Evolutionary conservation across 257 asterid genomes (phyloP).

Genomic region (Nicotiana paniculata): DNA sequence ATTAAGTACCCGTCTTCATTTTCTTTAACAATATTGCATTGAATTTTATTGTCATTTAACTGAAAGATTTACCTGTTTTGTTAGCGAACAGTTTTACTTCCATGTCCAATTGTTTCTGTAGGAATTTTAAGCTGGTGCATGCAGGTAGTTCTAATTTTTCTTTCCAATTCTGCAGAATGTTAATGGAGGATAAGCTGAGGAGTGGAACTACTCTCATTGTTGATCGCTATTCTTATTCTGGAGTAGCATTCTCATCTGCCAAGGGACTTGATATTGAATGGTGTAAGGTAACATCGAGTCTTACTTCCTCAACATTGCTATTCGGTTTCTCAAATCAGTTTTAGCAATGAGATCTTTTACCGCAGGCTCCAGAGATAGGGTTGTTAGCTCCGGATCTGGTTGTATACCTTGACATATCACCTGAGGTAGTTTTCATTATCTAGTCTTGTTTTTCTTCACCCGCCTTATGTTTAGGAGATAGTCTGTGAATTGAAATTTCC

Average conservation of each 20-base stretch:
- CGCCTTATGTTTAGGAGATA: background rate
- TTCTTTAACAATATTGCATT: background rate
- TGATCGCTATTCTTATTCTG: conserved; percentile 85
- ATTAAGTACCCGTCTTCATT: background rate
- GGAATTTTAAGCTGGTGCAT: background rate
- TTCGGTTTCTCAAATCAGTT: background rate
- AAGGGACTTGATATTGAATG: conserved; percentile 81
- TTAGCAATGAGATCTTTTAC: background rate
- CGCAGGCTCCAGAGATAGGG: conserved; percentile 88
- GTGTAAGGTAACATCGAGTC: conserved; percentile 57
- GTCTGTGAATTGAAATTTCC: background rate
- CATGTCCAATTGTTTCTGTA: background rate
- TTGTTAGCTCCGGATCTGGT: conserved; percentile 91
- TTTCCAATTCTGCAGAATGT: background rate
- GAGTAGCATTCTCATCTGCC: conserved; percentile 92
- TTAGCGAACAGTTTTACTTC: background rate
- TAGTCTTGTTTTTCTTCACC: background rate
- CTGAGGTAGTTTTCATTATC: conserved; percentile 50
- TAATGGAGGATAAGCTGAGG: conserved; percentile 81
- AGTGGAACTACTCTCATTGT: conserved; percentile 73
- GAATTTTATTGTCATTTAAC: background rate
- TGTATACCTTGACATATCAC: conserved; percentile 80
- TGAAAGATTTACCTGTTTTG: background rate
- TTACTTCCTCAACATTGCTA: background rate
- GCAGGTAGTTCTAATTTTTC: background rate